Evolutionary conservation across 345 rosid genomes (phyloP).

Genomic region (Gossypium turneri): DNA sequence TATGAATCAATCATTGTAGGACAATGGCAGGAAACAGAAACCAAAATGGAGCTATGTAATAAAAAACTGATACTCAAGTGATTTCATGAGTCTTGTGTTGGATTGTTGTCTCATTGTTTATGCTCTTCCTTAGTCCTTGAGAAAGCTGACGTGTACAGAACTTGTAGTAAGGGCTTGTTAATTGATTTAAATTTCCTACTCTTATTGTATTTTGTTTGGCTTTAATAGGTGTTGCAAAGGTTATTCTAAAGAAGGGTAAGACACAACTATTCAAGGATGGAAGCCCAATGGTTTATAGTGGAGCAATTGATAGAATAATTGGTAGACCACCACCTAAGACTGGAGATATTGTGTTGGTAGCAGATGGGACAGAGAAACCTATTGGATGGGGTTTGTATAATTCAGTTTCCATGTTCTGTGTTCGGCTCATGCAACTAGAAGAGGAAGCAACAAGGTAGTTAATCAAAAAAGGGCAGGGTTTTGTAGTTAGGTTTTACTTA

Average conservation of each 20-base stretch:
- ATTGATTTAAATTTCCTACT: neutral
- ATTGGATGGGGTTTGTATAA: slow-evolving; percentile 86
- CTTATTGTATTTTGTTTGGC: slow-evolving; percentile 8
- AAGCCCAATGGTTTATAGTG: slow-evolving; percentile 88
- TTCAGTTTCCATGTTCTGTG: slow-evolving; percentile 82
- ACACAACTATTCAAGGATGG: slow-evolving; percentile 86
- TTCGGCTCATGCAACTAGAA: slow-evolving; percentile 91
- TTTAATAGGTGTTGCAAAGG: slow-evolving; percentile 61
- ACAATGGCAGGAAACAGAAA: neutral
- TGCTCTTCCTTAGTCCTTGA: neutral
- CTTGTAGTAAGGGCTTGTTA: neutral
- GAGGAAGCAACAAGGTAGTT: slow-evolving; percentile 64
- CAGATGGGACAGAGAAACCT: slow-evolving; percentile 78
- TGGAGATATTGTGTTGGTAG: slow-evolving; percentile 82
- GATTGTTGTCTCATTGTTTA: neutral
- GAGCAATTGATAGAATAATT: slow-evolving; percentile 81
- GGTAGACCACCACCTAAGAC: slow-evolving; percentile 80
- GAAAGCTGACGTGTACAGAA: neutral
- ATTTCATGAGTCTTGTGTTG: neutral
- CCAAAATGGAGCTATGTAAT: neutral
- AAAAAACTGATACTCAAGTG: neutral
- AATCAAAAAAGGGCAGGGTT: neutral
- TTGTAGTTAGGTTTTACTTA: slow-evolving; percentile 4
- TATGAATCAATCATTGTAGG: neutral
- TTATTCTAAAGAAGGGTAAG: slow-evolving; percentile 88